Base-by-base conservation (phyloP, 2,329 filamentous ascomycete genomes). In the Byssoonygena ceratinophila region DNA sequence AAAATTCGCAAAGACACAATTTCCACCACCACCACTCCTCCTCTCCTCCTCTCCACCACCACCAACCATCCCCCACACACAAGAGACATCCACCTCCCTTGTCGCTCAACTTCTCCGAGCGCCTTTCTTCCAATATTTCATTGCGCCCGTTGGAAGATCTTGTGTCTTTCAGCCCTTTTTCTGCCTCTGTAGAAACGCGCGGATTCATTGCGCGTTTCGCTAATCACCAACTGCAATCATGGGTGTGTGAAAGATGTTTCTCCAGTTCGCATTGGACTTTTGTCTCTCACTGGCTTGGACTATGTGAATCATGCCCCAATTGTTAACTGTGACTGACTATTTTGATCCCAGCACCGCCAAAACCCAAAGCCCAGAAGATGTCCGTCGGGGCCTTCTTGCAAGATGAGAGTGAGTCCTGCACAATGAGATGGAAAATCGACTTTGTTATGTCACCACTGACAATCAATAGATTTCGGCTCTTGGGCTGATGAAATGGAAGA, bases 401-500 rank as follows among this genome's bases (percentile, higher is more conserved):
- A 68, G 88, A 96, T 72, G 80, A 88, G 73, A 84, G 91, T 96
- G 79, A 73, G 87, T 77, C 50, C 48, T 40, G 14, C 14, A 18
- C 37, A 18, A 11, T 7, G 1, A 7, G 6, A 31, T n/a, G n/a
- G n/a, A 34, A 44, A n/a, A 44, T 22, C 11, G 14, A 6, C 39
- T 27, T 47, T 9, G 14, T 9, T 36, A 20, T 5, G 8, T 23
- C 25, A 4, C 22, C 23, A 52, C 39, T 53, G 59, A 57, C 57
- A 29, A 18, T 34, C 58, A 58, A 48, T 65, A 85, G 82, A 79
- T 64, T 78, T 84, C 67, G 89, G 91, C 67, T 97, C 92, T 62
- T 98, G 92, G 92, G 92, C 92, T 64, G 94, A 98, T 74, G 92
- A 98, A 70, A 95, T 98, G 75, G 92, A 98, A 73, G 89, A 95